phyloP scores from a whole-genome alignment of 805 yeast genomes.

The Candida oleophila region DNA sequence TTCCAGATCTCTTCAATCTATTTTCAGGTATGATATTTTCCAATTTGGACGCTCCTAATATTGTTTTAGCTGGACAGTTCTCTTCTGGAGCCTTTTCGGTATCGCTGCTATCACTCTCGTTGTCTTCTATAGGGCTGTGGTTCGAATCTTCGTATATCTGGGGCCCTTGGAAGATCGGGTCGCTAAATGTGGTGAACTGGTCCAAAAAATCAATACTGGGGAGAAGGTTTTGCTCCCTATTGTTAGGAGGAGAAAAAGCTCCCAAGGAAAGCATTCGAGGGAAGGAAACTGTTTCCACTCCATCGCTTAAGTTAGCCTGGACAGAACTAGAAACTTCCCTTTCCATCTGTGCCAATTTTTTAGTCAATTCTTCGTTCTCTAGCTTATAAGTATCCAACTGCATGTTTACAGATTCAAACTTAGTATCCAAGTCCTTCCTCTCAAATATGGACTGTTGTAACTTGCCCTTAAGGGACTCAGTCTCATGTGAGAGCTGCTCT shows the following conservation, averaged over 20 bases:
- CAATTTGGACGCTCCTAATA: constrained; percentile 2
- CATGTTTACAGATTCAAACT: neutral
- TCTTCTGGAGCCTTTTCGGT: neutral
- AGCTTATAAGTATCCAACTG: constrained; percentile 2
- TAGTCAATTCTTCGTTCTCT: constrained; percentile 6
- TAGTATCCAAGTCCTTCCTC: neutral
- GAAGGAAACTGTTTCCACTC: neutral
- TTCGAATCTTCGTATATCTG: constrained; percentile 1
- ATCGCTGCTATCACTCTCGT: neutral
- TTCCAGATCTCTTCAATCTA: neutral
- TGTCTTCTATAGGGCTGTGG: neutral
- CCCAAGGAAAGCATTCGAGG: neutral
- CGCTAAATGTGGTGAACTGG: constrained; percentile 4
- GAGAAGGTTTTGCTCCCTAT: neutral
- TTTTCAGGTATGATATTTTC: neutral
- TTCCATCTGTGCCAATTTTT: neutral
- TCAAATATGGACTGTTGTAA: neutral
- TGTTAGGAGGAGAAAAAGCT: neutral
- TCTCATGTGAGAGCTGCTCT: neutral
- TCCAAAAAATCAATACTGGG: constrained; percentile 5
- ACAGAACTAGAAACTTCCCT: neutral
- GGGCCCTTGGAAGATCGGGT: constrained; percentile 2
- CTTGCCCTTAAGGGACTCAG: neutral
- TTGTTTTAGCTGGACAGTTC: neutral
- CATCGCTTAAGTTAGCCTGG: neutral